Percentiles rank a stretch among this genome's conserved stretches.
These are phyloP conservation scores for Candida wancherniae DNA, from an alignment of 805 yeast species.

Conservation along the genomic window DNA sequence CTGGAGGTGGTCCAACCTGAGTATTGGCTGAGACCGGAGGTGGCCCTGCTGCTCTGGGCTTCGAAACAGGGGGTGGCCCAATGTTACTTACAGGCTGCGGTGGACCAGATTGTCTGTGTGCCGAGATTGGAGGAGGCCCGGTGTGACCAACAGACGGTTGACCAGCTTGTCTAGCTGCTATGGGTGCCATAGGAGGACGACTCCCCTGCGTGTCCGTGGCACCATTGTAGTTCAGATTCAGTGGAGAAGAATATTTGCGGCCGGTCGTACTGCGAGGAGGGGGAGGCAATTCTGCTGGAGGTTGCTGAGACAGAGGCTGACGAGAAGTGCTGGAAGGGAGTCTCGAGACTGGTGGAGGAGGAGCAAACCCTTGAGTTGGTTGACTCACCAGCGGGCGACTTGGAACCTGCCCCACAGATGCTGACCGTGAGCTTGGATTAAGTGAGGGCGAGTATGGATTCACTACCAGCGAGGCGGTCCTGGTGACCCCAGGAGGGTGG, in stretches of 20 bases:
- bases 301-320: constrained; percentile 3
- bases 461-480: constrained; percentile 5
- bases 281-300: constrained; percentile 4
- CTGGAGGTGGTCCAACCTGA: constrained; percentile 7
- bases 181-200: too few species aligned
- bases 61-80: constrained; percentile 9
- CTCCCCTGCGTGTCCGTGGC: too few species aligned
- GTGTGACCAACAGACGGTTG: too few species aligned
- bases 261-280: too few species aligned
- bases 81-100: too few species aligned
- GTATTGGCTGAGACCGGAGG: constrained; percentile 1
- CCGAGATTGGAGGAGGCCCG: too few species aligned
- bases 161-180: too few species aligned
- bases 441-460: constrained; percentile 14
- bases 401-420: constrained; percentile 4
- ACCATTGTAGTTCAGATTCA: too few species aligned
- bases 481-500: constrained; percentile 8
- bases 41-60: background rate
- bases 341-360: constrained; percentile 7
- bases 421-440: constrained; percentile 1
- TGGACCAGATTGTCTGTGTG: too few species aligned
- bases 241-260: too few species aligned
- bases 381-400: constrained; percentile 6
- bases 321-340: constrained; percentile 2
- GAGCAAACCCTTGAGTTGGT: constrained; percentile 5